A percentile compares a stretch with the other conserved stretches of the same genome.
phyloP scores from a whole-genome alignment of 441 rosid genomes.

The Jatropha multifida region DNA sequence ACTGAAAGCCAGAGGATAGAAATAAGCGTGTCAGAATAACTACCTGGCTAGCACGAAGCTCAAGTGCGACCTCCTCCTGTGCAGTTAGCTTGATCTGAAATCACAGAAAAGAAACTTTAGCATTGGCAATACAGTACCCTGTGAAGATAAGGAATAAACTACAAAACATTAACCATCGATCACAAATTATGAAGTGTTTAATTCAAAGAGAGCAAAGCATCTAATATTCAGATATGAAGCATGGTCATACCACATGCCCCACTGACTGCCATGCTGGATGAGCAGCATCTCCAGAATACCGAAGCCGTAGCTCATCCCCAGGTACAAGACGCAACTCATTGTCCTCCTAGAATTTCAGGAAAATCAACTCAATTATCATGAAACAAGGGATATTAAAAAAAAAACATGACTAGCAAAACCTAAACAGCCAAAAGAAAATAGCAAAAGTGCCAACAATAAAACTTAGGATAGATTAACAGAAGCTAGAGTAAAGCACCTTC shows the following conservation, averaged over 20 bases:
- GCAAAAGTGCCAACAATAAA: not conserved
- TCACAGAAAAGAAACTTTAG: constrained; percentile 10
- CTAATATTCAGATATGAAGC: constrained; percentile 22
- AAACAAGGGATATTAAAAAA: constrained; percentile 2
- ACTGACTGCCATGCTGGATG: constrained; percentile 99
- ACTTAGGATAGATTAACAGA: not conserved
- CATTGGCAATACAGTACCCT: not conserved
- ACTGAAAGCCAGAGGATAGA: not conserved
- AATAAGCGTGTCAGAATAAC: constrained; percentile 23
- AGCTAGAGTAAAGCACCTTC: constrained; percentile 53
- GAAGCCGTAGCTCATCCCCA: constrained; percentile 93
- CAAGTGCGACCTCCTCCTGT: constrained; percentile 98
- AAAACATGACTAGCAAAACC: constrained; percentile 10
- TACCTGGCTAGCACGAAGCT: constrained; percentile 98
- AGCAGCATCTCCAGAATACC: constrained; percentile 95
- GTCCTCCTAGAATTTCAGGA: constrained; percentile 69
- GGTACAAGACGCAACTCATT: constrained; percentile 96
- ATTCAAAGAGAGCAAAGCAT: constrained; percentile 8
- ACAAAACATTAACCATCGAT: not conserved
- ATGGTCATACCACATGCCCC: constrained; percentile 89
- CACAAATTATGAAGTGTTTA: not conserved
- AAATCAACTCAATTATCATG: constrained; percentile 19
- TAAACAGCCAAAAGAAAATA: not conserved
- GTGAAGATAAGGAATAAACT: not conserved
- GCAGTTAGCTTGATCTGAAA: constrained; percentile 93